phyloP scores from a whole-genome alignment of 257 asterid genomes.

The Craterostigma plantagineum region DNA sequence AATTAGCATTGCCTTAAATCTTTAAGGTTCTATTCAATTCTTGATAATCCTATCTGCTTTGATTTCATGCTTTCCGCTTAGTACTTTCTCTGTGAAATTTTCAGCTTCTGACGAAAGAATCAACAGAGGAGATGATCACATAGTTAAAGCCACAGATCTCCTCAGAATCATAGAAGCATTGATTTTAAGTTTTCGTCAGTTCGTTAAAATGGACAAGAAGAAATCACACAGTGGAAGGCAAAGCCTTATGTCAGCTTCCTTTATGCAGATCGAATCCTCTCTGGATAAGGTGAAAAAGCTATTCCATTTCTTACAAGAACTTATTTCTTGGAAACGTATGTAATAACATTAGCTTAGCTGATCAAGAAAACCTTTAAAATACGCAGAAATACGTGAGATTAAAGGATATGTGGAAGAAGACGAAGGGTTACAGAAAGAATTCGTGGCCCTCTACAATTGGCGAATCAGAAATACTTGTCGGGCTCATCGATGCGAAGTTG shows the following conservation, averaged over 20 bases:
- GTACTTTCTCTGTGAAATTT: slow-evolving; percentile 5
- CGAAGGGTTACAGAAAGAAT: slow-evolving; percentile 45
- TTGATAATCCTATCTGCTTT: too few relatives aligned
- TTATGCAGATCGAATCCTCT: slow-evolving; percentile 60
- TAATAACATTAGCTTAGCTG: not conserved
- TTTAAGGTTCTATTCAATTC: too few relatives aligned
- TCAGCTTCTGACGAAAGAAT: slow-evolving; percentile 53
- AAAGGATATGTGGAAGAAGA: slow-evolving; percentile 62
- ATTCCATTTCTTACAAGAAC: not conserved
- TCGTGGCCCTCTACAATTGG: slow-evolving; percentile 39
- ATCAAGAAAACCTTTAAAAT: slow-evolving; percentile 3
- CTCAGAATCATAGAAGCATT: slow-evolving; percentile 49
- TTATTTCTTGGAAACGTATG: not conserved
- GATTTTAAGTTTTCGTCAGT: slow-evolving; percentile 50
- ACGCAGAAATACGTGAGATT: slow-evolving; percentile 61
- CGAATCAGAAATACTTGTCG: slow-evolving; percentile 55
- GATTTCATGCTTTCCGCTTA: too few relatives aligned
- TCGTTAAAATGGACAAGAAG: slow-evolving; percentile 68
- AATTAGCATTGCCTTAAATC: too few relatives aligned
- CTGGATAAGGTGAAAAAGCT: slow-evolving; percentile 53
- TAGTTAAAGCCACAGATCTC: slow-evolving; percentile 44
- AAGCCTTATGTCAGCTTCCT: slow-evolving; percentile 46
- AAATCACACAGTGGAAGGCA: slow-evolving; percentile 42
- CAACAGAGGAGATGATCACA: slow-evolving; percentile 23
- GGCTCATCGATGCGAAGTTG: slow-evolving; percentile 49